Evolutionary conservation across 371 early-diverging fungal species (phyloP).

Genomic region (Lichtheimia corymbifera): DNA sequence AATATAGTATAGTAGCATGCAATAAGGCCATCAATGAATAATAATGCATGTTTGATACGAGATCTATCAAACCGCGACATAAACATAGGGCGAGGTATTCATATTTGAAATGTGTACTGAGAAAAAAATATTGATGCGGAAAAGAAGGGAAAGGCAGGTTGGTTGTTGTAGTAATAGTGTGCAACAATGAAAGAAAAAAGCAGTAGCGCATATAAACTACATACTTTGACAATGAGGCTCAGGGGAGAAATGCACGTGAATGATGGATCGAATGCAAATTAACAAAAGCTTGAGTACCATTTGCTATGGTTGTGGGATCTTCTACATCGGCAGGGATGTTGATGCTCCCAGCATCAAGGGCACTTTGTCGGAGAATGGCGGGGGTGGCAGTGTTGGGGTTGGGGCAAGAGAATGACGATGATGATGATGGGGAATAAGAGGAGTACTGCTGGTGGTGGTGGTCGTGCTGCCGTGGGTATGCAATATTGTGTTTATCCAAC

Average conservation of each 20-base stretch:
- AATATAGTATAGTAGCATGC: no score
- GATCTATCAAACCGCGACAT: no score
- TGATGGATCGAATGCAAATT: constrained; percentile 2
- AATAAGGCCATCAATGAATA: no score
- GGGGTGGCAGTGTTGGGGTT: neutral
- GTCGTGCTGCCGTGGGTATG: neutral
- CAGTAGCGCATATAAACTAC: no score
- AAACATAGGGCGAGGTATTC: no score
- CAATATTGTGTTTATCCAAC: constrained; percentile 7
- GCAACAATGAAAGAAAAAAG: no score
- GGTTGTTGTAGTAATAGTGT: no score
- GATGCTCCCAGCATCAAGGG: neutral
- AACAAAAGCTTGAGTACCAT: neutral
- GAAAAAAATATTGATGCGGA: no score
- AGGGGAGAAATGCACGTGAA: neutral
- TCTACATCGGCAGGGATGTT: constrained; percentile 1
- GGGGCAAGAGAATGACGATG: constrained; percentile 1
- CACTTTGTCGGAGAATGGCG: constrained; percentile 1
- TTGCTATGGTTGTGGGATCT: neutral
- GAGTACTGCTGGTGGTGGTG: constrained; percentile 5
- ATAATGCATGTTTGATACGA: no score
- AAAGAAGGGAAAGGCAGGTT: no score
- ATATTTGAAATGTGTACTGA: no score
- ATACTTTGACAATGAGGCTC: neutral
- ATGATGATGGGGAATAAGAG: neutral